phyloP scores from a whole-genome alignment of 2,329 filamentous ascomycete genomes.

The Orbilia ellipsospora region DNA sequence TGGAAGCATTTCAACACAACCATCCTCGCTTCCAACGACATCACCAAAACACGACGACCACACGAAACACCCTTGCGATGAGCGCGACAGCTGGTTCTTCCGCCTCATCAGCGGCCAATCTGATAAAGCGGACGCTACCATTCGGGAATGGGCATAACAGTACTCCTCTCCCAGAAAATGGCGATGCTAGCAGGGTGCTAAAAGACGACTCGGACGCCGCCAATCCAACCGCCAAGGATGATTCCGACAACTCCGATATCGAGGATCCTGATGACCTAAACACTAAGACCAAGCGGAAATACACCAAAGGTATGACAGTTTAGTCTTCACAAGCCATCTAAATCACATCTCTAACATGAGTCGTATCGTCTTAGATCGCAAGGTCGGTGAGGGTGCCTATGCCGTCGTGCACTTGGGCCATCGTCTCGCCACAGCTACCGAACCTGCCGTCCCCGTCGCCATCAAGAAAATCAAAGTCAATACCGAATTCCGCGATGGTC shows the following conservation, averaged over 20 bases:
- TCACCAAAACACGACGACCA: neutral
- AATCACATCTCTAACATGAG: slow-evolving; percentile 5
- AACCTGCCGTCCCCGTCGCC: slow-evolving; percentile 81
- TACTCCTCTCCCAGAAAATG: slow-evolving; percentile 34
- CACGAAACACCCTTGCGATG: slow-evolving; percentile 26
- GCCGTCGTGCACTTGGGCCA: slow-evolving; percentile 93
- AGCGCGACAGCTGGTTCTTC: slow-evolving; percentile 47
- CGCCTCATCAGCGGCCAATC: slow-evolving; percentile 32
- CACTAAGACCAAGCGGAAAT: slow-evolving; percentile 84
- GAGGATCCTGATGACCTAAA: slow-evolving; percentile 77
- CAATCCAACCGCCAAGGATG: slow-evolving; percentile 74
- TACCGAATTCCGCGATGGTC: slow-evolving; percentile 86
- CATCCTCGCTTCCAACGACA: slow-evolving; percentile 12
- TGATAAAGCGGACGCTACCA: slow-evolving; percentile 27
- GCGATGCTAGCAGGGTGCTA: slow-evolving; percentile 53
- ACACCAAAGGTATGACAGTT: slow-evolving; percentile 76
- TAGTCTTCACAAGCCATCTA: neutral
- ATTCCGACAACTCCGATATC: slow-evolving; percentile 55
- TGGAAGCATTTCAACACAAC: slow-evolving; percentile 31
- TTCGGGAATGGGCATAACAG: slow-evolving; percentile 39
- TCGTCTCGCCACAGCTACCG: slow-evolving; percentile 69
- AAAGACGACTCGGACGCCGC: slow-evolving; percentile 65
- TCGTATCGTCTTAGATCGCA: slow-evolving; percentile 71
- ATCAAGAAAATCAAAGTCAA: slow-evolving; percentile 94
- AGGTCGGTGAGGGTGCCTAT: slow-evolving; percentile 96